Evolutionary conservation across 108 stramenopile genomes (phyloP).

Genomic region (Thalassiosira profunda): DNA sequence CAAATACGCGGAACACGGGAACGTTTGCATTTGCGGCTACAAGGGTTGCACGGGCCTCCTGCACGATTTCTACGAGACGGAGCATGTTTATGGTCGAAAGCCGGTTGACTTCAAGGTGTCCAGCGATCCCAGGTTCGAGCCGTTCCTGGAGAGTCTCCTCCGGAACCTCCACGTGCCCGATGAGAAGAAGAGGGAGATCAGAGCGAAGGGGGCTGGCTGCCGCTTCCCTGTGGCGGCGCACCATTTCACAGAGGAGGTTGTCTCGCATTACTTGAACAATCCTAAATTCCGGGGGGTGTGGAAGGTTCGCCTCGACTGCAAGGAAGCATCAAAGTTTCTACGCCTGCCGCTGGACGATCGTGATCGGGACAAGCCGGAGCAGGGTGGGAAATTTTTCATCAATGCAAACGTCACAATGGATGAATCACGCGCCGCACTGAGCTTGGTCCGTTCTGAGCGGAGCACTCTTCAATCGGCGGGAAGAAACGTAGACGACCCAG

Average conservation of each 20-base stretch:
- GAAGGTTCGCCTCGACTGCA: not conserved
- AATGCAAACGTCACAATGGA: constrained; percentile 6
- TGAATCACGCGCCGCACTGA: too few species aligned
- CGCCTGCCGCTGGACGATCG: constrained; percentile 3
- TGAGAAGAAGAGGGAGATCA: too few species aligned
- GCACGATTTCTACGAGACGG: not conserved
- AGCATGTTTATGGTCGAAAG: too few species aligned
- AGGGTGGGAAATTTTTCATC: not conserved
- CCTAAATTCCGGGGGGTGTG: not conserved
- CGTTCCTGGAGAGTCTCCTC: too few species aligned
- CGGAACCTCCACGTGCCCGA: too few species aligned
- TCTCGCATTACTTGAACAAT: not conserved
- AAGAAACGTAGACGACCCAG: too few species aligned
- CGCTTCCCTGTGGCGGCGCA: too few species aligned
- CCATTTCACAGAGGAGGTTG: constrained; percentile 14
- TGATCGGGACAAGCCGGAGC: constrained; percentile 3
- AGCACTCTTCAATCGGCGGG: too few species aligned
- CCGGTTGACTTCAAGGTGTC: too few species aligned
- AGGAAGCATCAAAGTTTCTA: not conserved
- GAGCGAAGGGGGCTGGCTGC: too few species aligned
- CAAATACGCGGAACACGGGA: not conserved
- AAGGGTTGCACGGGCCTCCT: not conserved
- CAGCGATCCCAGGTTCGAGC: too few species aligned
- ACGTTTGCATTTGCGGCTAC: constrained; percentile 3
- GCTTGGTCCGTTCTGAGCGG: too few species aligned